These are phyloP conservation scores for Mucor irregularis DNA, from an alignment of 371 early-diverging fungal genomes.

Conservation along the genomic window DNA sequence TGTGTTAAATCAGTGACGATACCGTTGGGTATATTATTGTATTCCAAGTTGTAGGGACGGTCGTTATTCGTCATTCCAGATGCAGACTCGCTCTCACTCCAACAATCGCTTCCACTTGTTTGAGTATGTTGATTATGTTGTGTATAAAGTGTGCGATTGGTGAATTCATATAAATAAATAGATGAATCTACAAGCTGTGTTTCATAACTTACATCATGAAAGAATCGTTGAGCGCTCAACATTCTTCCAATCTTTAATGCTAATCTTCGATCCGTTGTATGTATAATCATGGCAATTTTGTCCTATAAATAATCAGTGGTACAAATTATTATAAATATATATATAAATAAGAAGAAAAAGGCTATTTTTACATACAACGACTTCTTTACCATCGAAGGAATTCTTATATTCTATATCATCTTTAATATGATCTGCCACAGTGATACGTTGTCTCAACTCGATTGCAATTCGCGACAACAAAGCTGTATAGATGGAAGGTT, in stretches of 20 bases:
- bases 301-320: constrained; percentile 47
- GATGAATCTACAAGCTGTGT: constrained; percentile 63
- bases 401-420: constrained; percentile 81
- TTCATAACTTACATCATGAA: constrained; percentile 72
- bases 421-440: constrained; percentile 60
- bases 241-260: constrained; percentile 70
- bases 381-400: constrained; percentile 81
- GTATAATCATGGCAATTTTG: constrained; percentile 49
- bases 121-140: constrained; percentile 9
- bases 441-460: constrained; percentile 60
- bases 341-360: neutral
- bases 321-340: neutral
- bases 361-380: constrained; percentile 50
- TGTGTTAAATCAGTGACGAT: constrained; percentile 66
- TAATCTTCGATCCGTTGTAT: constrained; percentile 64
- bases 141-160: constrained; percentile 34
- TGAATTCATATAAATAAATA: constrained; percentile 65
- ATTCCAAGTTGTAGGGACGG: neutral
- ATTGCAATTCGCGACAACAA: constrained; percentile 79
- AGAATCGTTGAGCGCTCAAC: constrained; percentile 67
- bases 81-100: constrained; percentile 17
- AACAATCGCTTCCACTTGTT: constrained; percentile 9
- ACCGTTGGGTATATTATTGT: constrained; percentile 37
- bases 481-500: constrained; percentile 53
- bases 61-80: neutral